Conservation (phyloP, 495 filamentous ascomycete species). For the Talaromyces wortmannii region DNA sequence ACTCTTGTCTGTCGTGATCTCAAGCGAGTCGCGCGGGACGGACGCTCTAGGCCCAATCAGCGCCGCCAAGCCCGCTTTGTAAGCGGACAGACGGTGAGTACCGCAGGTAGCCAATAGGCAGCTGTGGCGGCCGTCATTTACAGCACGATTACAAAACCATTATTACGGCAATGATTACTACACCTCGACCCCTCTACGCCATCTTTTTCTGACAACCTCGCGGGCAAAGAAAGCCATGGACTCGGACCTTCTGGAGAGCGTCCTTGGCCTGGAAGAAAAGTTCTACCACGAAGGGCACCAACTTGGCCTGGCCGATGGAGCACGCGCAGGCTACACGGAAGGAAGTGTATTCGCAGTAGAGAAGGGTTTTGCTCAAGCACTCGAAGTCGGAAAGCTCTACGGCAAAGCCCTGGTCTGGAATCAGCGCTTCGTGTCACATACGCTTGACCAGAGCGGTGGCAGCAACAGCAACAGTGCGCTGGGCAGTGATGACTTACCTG, state of each 20-base stretch:
- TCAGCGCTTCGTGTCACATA: conserved; percentile 36
- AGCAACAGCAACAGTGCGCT: too few relatives aligned
- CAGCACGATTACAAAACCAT: too few relatives aligned
- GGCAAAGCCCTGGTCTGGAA: conserved; percentile 82
- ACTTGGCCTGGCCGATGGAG: conserved; percentile 69
- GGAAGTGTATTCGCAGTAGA: conserved; percentile 85
- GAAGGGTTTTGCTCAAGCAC: conserved; percentile 88
- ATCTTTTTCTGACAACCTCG: background rate
- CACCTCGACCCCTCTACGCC: too few relatives aligned
- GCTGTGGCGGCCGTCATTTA: too few relatives aligned
- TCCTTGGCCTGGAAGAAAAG: conserved; percentile 72
- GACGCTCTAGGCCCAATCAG: too few relatives aligned
- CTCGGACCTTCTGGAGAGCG: conserved; percentile 56
- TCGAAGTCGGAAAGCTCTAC: conserved; percentile 70
- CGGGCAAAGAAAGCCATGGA: conserved; percentile 22
- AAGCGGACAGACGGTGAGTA: too few relatives aligned
- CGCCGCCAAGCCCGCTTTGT: too few relatives aligned
- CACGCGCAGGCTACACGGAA: conserved; percentile 74
- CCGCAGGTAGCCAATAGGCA: too few relatives aligned
- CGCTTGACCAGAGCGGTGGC: background rate
- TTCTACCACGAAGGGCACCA: conserved; percentile 83
- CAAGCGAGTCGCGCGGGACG: too few relatives aligned
- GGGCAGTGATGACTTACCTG: background rate
- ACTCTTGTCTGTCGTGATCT: too few relatives aligned
- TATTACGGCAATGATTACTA: too few relatives aligned